phyloP scores from a whole-genome alignment of 805 yeast genomes.

The Lipomyces starkeyi region DNA sequence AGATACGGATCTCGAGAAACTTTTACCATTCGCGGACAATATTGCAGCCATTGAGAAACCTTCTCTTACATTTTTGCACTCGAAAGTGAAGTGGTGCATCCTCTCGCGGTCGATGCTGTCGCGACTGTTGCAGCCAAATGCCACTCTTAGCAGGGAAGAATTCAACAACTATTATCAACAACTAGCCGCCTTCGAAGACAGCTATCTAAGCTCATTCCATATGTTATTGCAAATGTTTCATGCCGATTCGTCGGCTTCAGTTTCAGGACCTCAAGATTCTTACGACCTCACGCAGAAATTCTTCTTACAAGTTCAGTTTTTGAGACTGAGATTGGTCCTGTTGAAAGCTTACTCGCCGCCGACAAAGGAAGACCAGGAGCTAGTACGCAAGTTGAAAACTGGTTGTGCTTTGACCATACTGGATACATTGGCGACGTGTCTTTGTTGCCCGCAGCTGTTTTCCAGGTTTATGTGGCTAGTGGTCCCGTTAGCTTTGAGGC shows the following conservation, averaged over 20 bases:
- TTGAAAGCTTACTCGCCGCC: conserved; percentile 21
- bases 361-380: not conserved
- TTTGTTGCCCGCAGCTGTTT: conserved; percentile 23
- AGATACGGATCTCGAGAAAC: conserved; percentile 22
- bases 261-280: conserved; percentile 30
- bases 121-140: conserved; percentile 10
- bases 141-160: conserved; percentile 14
- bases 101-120: conserved; percentile 24
- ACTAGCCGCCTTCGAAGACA: conserved; percentile 24
- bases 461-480: conserved; percentile 25
- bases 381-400: not conserved
- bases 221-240: conserved; percentile 27
- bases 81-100: conserved; percentile 16
- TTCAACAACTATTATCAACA: conserved; percentile 8
- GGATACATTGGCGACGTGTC: conserved; percentile 27
- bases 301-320: conserved; percentile 24
- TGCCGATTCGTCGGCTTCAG: conserved; percentile 19
- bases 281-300: conserved; percentile 33
- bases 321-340: conserved; percentile 19
- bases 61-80: conserved; percentile 18
- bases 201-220: conserved; percentile 32
- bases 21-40: conserved; percentile 1
- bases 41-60: conserved; percentile 23
- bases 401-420: conserved; percentile 20
- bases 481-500: conserved; percentile 19